phyloP scores from a whole-genome alignment of 306 rosid genomes.

The Macrotyloma uniflorum region DNA sequence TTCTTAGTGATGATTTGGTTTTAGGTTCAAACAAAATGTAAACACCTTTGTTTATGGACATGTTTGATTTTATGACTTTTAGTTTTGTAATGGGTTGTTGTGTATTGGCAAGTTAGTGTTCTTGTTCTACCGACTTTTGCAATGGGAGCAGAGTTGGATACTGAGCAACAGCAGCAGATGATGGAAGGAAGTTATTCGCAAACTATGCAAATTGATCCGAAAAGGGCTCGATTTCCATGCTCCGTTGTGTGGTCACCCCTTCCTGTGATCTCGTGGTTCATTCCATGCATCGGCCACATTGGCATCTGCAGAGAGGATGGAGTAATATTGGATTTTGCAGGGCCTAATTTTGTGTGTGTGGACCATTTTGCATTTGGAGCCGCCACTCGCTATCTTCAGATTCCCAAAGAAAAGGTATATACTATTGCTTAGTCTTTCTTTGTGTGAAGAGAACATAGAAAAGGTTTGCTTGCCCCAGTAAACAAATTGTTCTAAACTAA shows the following conservation, averaged over 20 bases:
- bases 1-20: slow-evolving; percentile 5
- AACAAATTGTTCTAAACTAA: slow-evolving; percentile 25
- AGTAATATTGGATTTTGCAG: slow-evolving; percentile 94
- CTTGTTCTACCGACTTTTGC: slow-evolving; percentile 36
- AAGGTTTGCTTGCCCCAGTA: neutral
- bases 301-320: slow-evolving; percentile 99
- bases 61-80: neutral
- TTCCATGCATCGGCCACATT: slow-evolving; percentile 93
- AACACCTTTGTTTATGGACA: neutral
- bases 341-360: slow-evolving; percentile 88
- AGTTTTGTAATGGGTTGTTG: slow-evolving; percentile 17
- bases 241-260: slow-evolving; percentile 98
- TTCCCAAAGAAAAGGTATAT: slow-evolving; percentile 72
- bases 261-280: slow-evolving; percentile 90
- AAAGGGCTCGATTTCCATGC: slow-evolving; percentile 80
- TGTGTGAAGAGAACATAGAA: neutral
- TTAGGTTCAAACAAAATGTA: neutral
- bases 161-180: slow-evolving; percentile 53
- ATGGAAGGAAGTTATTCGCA: slow-evolving; percentile 51
- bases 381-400: slow-evolving; percentile 75
- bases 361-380: slow-evolving; percentile 90
- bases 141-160: slow-evolving; percentile 67
- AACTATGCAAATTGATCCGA: slow-evolving; percentile 72
- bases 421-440: neutral
- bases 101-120: slow-evolving; percentile 28